Percentiles rank a stretch among this genome's conserved stretches.
Evolutionary conservation across 2,329 filamentous ascomycete species (phyloP).

Genomic region (Cytospora chrysosperma): DNA sequence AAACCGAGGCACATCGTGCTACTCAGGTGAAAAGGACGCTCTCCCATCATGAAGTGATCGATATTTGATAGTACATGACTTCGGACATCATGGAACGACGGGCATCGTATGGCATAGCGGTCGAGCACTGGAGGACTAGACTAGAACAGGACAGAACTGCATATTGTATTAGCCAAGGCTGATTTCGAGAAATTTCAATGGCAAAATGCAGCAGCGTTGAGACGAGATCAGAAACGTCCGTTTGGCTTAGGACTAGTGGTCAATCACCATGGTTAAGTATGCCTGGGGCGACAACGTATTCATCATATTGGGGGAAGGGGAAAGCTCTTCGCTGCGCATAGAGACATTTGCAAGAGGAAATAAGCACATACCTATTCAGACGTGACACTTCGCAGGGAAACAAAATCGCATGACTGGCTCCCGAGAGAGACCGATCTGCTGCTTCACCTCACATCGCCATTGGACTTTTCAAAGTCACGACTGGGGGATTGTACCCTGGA

Average conservation of each 20-base stretch:
- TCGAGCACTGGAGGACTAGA: slow-evolving; percentile 17
- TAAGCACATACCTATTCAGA: slow-evolving; percentile 21
- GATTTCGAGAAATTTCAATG: not conserved
- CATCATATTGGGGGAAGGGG: slow-evolving; percentile 44
- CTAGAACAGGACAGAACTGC: slow-evolving; percentile 23
- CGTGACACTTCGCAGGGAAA: not conserved
- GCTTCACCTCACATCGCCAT: slow-evolving; percentile 1
- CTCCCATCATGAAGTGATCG: slow-evolving; percentile 36
- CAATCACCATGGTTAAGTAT: slow-evolving; percentile 56
- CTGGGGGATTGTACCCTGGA: not conserved
- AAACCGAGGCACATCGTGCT: not conserved
- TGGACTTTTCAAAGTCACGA: not conserved
- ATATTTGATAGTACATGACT: slow-evolving; percentile 46
- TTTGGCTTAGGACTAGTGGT: slow-evolving; percentile 50
- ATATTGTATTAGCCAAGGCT: slow-evolving; percentile 26
- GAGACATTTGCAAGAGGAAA: slow-evolving; percentile 17
- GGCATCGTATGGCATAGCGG: slow-evolving; percentile 2
- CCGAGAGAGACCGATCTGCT: not conserved
- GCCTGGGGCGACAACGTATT: slow-evolving; percentile 60
- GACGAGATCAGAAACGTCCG: slow-evolving; percentile 43
- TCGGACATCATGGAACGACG: slow-evolving; percentile 40
- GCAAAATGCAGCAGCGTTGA: slow-evolving; percentile 2
- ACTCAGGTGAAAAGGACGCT: slow-evolving; percentile 27
- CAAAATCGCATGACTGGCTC: not conserved
- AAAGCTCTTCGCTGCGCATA: not conserved